phyloP scores from a whole-genome alignment of 2,329 filamentous ascomycete genomes.

The Aspergillus hortae region DNA sequence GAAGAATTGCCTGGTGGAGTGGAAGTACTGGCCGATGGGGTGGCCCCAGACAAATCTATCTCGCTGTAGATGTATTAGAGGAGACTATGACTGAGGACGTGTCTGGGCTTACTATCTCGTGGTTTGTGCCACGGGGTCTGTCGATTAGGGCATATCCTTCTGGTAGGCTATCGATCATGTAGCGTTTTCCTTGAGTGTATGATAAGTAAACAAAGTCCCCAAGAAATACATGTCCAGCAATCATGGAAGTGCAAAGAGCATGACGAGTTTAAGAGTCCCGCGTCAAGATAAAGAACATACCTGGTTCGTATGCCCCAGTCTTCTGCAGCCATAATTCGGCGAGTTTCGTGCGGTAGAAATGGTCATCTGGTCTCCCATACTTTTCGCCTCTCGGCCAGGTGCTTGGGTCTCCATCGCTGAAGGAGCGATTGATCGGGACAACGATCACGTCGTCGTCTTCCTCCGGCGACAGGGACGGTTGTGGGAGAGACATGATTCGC shows the following conservation, averaged over 20 bases:
- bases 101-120: conserved; percentile 25
- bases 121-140: conserved; percentile 41
- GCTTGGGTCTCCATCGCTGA: conserved; percentile 37
- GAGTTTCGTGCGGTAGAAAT: conserved; percentile 46
- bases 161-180: conserved; percentile 53
- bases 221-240: background rate
- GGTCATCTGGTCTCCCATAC: conserved; percentile 38
- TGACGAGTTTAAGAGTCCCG: background rate
- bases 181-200: conserved; percentile 37
- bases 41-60: conserved; percentile 60
- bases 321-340: conserved; percentile 48
- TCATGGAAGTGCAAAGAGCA: background rate
- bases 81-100: background rate
- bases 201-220: background rate
- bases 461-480: conserved; percentile 9
- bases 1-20: conserved; percentile 54
- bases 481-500: conserved; percentile 4
- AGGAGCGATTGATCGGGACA: conserved; percentile 30
- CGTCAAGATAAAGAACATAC: conserved; percentile 25
- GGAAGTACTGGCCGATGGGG: conserved; percentile 47
- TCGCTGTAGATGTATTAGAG: conserved; percentile 27
- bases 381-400: conserved; percentile 36
- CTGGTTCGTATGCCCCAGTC: conserved; percentile 34
- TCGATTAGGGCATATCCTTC: conserved; percentile 53
- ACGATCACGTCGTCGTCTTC: conserved; percentile 22